These are phyloP conservation scores for Phytophthora constricta DNA, from an alignment of 352 stramenopile species.

Conservation along the genomic window DNA sequence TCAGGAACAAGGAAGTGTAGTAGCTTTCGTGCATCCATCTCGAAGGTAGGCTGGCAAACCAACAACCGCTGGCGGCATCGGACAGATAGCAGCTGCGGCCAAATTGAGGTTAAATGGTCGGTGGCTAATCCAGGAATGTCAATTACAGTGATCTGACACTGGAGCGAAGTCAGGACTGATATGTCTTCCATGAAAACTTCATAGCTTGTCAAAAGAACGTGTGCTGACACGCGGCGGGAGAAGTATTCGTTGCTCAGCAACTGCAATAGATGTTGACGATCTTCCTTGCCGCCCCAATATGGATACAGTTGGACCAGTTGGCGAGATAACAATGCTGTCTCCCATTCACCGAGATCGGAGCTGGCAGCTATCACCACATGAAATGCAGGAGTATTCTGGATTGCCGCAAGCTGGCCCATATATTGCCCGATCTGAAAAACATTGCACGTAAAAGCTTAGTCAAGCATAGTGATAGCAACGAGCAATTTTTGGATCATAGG, in stretches of 20 bases:
- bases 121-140: conserved; percentile 41
- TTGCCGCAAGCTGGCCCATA: conserved; percentile 38
- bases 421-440: conserved; percentile 35
- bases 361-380: conserved; percentile 54
- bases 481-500: not conserved
- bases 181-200: conserved; percentile 65
- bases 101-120: conserved; percentile 45
- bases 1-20: conserved; percentile 76
- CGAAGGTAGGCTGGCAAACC: conserved; percentile 42
- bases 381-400: conserved; percentile 39
- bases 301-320: conserved; percentile 46
- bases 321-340: conserved; percentile 36
- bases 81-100: conserved; percentile 58
- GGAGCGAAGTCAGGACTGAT: conserved; percentile 40
- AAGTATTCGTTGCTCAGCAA: conserved; percentile 49
- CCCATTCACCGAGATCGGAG: conserved; percentile 48
- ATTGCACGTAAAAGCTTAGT: not conserved
- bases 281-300: conserved; percentile 58
- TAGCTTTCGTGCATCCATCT: conserved; percentile 55
- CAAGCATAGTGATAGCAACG: conserved; percentile 1
- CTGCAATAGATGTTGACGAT: conserved; percentile 48
- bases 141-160: conserved; percentile 56
- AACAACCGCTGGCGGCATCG: conserved; percentile 73
- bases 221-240: conserved; percentile 28
- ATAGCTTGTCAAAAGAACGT: conserved; percentile 67